phyloP scores from a whole-genome alignment of 148 eudicot species.

The Euryodendron excelsum region DNA sequence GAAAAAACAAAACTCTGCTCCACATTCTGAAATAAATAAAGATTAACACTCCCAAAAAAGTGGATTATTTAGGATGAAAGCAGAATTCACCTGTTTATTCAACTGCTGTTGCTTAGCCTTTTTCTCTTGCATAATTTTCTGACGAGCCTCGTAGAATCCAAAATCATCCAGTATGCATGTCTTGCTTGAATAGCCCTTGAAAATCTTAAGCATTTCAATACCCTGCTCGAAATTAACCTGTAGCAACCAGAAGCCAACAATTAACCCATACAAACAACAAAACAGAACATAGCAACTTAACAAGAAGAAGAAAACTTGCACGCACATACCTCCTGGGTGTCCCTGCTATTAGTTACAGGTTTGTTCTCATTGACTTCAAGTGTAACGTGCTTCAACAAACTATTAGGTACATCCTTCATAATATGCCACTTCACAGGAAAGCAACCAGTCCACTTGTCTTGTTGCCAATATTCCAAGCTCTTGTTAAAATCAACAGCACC shows the following conservation, averaged over 20 bases:
- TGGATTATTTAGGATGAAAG: too few species aligned
- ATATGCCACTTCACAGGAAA: slow-evolving; percentile 29
- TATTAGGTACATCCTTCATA: slow-evolving; percentile 26
- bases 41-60: too few species aligned
- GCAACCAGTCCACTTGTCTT: slow-evolving; percentile 28
- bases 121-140: slow-evolving; percentile 65
- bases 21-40: too few species aligned
- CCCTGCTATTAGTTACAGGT: slow-evolving; percentile 30
- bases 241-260: too few species aligned
- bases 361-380: slow-evolving; percentile 28
- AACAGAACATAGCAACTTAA: background rate
- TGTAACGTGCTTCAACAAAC: slow-evolving; percentile 15
- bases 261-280: background rate
- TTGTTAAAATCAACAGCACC: slow-evolving; percentile 25
- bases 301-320: background rate
- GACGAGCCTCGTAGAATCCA: slow-evolving; percentile 68
- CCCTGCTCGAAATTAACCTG: slow-evolving; percentile 77
- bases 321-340: slow-evolving; percentile 67
- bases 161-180: slow-evolving; percentile 70
- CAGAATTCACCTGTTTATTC: slow-evolving; percentile 53
- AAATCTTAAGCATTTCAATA: slow-evolving; percentile 55
- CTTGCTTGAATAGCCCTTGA: slow-evolving; percentile 54
- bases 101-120: slow-evolving; percentile 70
- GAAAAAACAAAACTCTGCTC: too few species aligned
- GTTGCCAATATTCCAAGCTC: slow-evolving; percentile 26